These are phyloP conservation scores for Oidium heveae DNA, from an alignment of 2,329 filamentous ascomycete genomes.

Conservation along the genomic window DNA sequence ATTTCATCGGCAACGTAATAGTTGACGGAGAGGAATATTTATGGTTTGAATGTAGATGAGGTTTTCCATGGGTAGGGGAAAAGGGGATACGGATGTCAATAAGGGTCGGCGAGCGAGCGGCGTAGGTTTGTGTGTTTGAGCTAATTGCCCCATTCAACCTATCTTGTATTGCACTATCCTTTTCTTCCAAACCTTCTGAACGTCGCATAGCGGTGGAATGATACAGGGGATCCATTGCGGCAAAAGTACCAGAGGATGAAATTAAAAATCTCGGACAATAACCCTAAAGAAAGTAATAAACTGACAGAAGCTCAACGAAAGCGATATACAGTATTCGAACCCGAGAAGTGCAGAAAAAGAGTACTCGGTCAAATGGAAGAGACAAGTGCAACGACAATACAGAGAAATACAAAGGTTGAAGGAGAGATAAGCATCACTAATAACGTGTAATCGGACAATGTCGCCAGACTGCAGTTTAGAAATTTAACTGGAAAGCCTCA, in stretches of 20 bases:
- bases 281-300: not conserved
- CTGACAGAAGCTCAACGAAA: not conserved
- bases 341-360: not conserved
- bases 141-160: constrained; percentile 11
- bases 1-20: constrained; percentile 8
- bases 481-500: not conserved
- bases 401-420: not conserved
- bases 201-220: constrained; percentile 13
- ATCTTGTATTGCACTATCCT: constrained; percentile 9
- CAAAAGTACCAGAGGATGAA: not conserved
- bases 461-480: not conserved
- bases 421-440: not conserved
- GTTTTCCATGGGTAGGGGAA: constrained; percentile 11
- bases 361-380: not conserved
- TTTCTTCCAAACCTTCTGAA: constrained; percentile 8
- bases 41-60: constrained; percentile 11
- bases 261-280: not conserved
- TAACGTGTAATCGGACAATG: not conserved
- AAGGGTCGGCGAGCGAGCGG: constrained; percentile 10
- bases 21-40: constrained; percentile 11
- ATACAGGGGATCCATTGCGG: constrained; percentile 9
- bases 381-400: not conserved
- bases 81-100: constrained; percentile 9
- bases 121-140: constrained; percentile 9
- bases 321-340: not conserved